Base-by-base conservation (phyloP, 192 early-diverging fungal species). In the Spizellomyces punctatus region DNA sequence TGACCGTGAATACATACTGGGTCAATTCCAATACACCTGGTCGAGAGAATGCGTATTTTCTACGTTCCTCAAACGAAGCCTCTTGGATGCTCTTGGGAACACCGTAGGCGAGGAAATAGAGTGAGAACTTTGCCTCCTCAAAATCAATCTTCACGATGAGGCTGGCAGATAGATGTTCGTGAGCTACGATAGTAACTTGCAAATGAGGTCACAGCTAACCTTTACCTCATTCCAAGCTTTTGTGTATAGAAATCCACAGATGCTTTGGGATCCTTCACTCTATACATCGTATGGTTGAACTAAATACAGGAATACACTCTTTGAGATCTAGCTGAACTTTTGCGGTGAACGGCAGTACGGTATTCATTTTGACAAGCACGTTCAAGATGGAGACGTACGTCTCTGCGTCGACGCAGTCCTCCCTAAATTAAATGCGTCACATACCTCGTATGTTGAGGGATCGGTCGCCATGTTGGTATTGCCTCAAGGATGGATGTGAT, bases 221-320 rank as follows among this genome's bases (percentile, higher is more conserved):
- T 71, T 71, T 84, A 91, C 89, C 85, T 91, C 91, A 94, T 93
- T 63, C 93, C 93, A 52, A 94, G 84, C 46, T 86, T 78, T 27
- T 91, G 81, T 56, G 83, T 72, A 76, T 94, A 94, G 65, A 94
- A 94, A 65, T 88, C 66, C 22, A 92, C 27, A 9, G 93, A 92
- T 16, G 78, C 82, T 72, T 91, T 79, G 55, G 91, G 89, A 43
- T 71, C 48, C 84, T 90, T 93, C 68, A 93, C 85, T 76, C 92
- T 85, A 81, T 90, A 88, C 92, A 93, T 94, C 19, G 91, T 92
- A 81, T 94, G 93, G 83, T 94, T 94, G 67, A 77, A 73, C 71
- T 77, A 27, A 42, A 3, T 14, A 4, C 1, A 4, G 2, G 4
- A 54, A 2, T 54, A 54, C 50, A 36, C 0, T 36, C 27, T 36